Evolutionary conservation across 2,329 filamentous ascomycete species (phyloP).

Genomic region (Colletotrichum acutatum): DNA sequence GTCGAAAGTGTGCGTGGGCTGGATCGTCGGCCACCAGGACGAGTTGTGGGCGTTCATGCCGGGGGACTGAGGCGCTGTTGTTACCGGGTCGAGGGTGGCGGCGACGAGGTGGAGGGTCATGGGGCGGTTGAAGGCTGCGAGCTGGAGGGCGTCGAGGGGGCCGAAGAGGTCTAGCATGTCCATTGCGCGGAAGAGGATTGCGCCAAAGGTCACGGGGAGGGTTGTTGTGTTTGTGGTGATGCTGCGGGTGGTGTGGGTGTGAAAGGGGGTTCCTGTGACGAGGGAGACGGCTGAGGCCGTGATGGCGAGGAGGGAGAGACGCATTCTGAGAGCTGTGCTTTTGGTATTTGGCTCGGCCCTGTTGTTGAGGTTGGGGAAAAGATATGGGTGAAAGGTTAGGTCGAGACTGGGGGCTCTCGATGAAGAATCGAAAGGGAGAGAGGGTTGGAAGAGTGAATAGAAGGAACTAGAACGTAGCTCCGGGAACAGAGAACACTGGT

Average conservation of each 20-base stretch:
- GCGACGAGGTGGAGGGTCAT: slow-evolving; percentile 56
- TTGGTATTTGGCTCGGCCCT: not conserved
- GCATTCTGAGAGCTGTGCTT: not conserved
- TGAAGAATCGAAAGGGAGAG: not conserved
- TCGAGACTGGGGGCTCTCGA: not conserved
- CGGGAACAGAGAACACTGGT: not conserved
- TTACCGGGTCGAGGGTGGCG: slow-evolving; percentile 53
- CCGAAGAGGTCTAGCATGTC: slow-evolving; percentile 39
- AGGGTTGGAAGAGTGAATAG: not conserved
- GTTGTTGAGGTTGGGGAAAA: not conserved
- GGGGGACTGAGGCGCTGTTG: slow-evolving; percentile 42
- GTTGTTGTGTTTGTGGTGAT: not conserved
- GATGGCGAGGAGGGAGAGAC: not conserved
- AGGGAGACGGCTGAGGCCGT: not conserved
- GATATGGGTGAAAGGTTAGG: not conserved
- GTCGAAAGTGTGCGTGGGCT: slow-evolving; percentile 63
- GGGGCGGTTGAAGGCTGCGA: slow-evolving; percentile 30
- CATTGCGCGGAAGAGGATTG: slow-evolving; percentile 36
- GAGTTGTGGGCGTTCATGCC: slow-evolving; percentile 48
- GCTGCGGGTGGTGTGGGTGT: not conserved
- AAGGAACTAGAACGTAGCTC: not conserved
- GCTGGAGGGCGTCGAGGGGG: slow-evolving; percentile 38
- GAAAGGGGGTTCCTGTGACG: not conserved
- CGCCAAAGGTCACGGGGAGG: slow-evolving; percentile 33
- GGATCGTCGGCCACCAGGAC: slow-evolving; percentile 48